A percentile compares a stretch with the other conserved stretches of the same genome.
These are phyloP conservation scores for Ophioceras dolichostomum DNA, from an alignment of 2,329 filamentous ascomycete genomes.

Conservation along the genomic window DNA sequence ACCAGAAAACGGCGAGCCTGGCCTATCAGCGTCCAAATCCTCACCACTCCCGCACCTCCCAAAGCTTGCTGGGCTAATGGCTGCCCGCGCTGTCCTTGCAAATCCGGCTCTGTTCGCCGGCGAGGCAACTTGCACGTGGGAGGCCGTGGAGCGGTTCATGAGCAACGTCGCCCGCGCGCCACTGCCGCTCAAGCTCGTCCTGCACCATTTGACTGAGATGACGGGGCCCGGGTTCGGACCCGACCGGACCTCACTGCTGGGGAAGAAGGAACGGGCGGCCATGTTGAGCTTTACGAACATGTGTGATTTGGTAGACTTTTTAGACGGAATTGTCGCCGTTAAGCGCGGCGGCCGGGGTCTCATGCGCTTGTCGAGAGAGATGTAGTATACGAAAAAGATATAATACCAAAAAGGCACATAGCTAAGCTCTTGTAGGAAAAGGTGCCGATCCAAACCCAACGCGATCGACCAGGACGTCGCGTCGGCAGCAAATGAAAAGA, in stretches of 20 bases:
- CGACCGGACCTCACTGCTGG: conserved; percentile 38
- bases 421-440: too few relatives aligned
- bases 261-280: conserved; percentile 39
- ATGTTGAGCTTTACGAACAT: conserved; percentile 39
- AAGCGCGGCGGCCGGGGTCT: conserved; percentile 9
- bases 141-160: conserved; percentile 51
- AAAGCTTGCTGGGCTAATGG: conserved; percentile 53
- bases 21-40: conserved; percentile 5
- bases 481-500: too few relatives aligned
- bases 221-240: conserved; percentile 41
- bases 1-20: too few relatives aligned
- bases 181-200: conserved; percentile 48
- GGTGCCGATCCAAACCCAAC: too few relatives aligned
- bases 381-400: too few relatives aligned
- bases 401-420: too few relatives aligned
- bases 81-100: conserved; percentile 52
- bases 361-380: conserved; percentile 5
- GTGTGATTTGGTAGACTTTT: conserved; percentile 46
- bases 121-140: conserved; percentile 43
- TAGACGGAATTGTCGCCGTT: conserved; percentile 34
- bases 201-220: conserved; percentile 60
- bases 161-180: conserved; percentile 42
- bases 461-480: too few relatives aligned
- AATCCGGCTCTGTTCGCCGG: conserved; percentile 57
- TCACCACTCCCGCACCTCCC: conserved; percentile 22